A percentile compares a stretch with the other conserved stretches of the same genome.
These are phyloP conservation scores for Daldinia childiae DNA, from an alignment of 495 filamentous ascomycete species.

Conservation along the genomic window DNA sequence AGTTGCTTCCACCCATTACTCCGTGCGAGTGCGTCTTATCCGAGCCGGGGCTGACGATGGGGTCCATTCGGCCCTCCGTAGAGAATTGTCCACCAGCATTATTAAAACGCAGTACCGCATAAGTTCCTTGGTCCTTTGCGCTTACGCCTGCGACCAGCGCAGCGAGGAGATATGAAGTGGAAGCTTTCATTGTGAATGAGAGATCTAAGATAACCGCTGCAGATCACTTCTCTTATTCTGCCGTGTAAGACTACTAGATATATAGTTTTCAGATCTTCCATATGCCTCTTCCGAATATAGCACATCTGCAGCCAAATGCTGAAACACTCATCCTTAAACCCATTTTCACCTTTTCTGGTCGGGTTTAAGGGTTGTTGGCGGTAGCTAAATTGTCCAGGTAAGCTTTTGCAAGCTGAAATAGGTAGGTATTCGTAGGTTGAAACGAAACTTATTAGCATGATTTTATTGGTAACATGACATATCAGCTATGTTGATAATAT, in stretches of 20 bases:
- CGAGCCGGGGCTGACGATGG: conserved; percentile 66
- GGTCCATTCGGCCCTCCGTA: conserved; percentile 67
- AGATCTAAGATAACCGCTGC: neutral
- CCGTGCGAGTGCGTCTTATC: conserved; percentile 69
- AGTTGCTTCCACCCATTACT: conserved; percentile 75
- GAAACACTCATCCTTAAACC: conserved; percentile 20
- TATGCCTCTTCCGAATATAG: neutral
- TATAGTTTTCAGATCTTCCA: neutral
- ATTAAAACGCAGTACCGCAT: conserved; percentile 55
- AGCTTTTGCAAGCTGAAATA: conserved; percentile 4
- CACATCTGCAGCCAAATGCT: neutral
- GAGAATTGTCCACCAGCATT: conserved; percentile 52
- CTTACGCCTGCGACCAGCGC: conserved; percentile 40
- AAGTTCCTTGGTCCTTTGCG: conserved; percentile 48
- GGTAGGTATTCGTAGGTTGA: conserved; percentile 13
- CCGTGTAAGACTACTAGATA: conserved; percentile 7
- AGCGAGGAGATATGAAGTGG: conserved; percentile 23
- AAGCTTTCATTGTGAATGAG: conserved; percentile 30
- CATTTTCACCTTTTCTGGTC: conserved; percentile 7
- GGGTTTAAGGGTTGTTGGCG: neutral
- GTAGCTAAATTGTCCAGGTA: neutral
- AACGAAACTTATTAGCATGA: neutral
- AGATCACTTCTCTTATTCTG: neutral
- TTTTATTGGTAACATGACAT: neutral
- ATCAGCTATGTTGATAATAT: neutral